phyloP scores from a whole-genome alignment of 495 filamentous ascomycete genomes.

The Pseudoneurospora amorphoporcata region DNA sequence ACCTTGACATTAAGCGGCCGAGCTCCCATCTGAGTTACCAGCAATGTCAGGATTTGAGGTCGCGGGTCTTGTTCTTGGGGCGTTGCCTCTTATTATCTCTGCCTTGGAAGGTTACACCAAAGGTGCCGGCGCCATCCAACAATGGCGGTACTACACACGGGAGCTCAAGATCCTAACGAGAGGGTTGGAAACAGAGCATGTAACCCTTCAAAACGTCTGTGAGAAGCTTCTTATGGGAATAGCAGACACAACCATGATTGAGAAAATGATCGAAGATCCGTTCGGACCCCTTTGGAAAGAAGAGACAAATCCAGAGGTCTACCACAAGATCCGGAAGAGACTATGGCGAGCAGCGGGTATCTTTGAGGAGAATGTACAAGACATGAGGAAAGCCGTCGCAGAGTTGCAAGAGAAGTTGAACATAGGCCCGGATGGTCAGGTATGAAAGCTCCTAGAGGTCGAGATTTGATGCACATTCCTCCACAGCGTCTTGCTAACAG shows the following conservation, averaged over 20 bases:
- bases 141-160: conserved; percentile 15
- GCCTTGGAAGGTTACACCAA: conserved; percentile 28
- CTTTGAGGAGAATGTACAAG: conserved; percentile 14
- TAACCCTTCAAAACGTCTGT: conserved; percentile 21
- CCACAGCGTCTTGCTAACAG: not conserved
- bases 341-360: conserved; percentile 10
- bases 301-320: conserved; percentile 1
- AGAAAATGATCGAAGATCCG: conserved; percentile 18
- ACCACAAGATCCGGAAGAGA: conserved; percentile 6
- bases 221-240: conserved; percentile 23
- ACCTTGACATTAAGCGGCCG: not conserved
- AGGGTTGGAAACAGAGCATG: conserved; percentile 23
- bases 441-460: not conserved
- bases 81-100: conserved; percentile 30
- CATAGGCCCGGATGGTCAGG: conserved; percentile 8
- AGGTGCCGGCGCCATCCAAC: conserved; percentile 15
- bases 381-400: conserved; percentile 11
- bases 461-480: no score
- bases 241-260: conserved; percentile 11
- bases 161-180: conserved; percentile 23
- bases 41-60: conserved; percentile 35
- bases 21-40: not conserved
- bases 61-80: conserved; percentile 31
- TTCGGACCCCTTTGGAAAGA: conserved; percentile 12
- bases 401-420: conserved; percentile 14